Evolutionary conservation across 208 protist species (phyloP), one percentile per base, ranked within the genome.

Genomic region (Angomonas desouzai): DNA sequence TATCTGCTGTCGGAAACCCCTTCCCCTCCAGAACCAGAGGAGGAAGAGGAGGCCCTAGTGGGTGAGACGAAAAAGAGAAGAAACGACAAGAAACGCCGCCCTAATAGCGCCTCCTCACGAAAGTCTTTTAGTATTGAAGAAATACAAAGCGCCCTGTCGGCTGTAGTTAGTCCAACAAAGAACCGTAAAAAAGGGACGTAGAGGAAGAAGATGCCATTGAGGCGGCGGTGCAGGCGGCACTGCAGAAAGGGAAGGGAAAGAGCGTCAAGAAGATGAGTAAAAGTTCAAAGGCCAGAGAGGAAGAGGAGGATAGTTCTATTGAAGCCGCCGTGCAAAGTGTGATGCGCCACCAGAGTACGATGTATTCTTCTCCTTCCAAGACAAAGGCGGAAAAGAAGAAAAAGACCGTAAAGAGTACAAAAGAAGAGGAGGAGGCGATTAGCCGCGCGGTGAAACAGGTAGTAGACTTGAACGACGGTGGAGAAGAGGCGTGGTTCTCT

Each of bases 21-120:
- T 6, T 40, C 36, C 36, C 36, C 36, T 40, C 36, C 36, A 40
- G n/a, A n/a, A n/a, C n/a, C 13, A 40, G 36, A 30, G 29, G 43
- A 62, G 13, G 25, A 3, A 1, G 38, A 7, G 20, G 38, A 20
- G 38, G 58, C 32, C 34, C 25, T n/a, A 43, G 30, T 9, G 25
- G 51, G 29, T 10, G 51, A 57, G 51, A 23, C n/a, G 25, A 23
- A 22, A 23, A 51, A 51, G 20, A 13, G 30, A 4, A 3, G 29
- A 22, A 60, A 60, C 36, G 28, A 34, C n/a, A 25, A 49, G 11
- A 67, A 55, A 30, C 34, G 33, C 25, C 48, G n/a, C 22, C n/a
- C 22, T 7, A 61, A 34, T 30, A 43, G 10, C 55, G 55, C 4
- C 11, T 23, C 34, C 29, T 7, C 9, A 25, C 51, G 51, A 34